These are phyloP conservation scores for Macrotyloma uniflorum DNA, from an alignment of 306 rosid genomes.

Conservation along the genomic window DNA sequence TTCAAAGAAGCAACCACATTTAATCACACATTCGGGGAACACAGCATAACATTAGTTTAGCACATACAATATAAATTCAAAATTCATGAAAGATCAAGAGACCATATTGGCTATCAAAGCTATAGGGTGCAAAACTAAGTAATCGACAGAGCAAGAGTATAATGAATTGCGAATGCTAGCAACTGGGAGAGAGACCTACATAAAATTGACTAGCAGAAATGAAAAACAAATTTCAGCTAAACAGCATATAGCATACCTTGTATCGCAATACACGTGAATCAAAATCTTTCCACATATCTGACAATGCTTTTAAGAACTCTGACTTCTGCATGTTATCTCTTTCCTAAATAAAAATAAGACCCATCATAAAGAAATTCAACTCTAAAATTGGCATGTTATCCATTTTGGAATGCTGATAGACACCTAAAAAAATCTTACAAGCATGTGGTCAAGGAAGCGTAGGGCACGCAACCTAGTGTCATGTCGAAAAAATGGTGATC, in stretches of 20 bases:
- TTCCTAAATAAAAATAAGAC: slow-evolving; percentile 65
- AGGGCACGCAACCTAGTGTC: slow-evolving; percentile 99
- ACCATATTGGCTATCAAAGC: neutral
- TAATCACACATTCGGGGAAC: neutral
- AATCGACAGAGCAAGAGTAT: neutral
- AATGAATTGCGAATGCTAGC: neutral
- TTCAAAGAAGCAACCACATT: slow-evolving; percentile 1
- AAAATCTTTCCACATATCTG: slow-evolving; percentile 99
- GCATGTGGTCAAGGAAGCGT: slow-evolving; percentile 99
- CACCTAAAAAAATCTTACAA: slow-evolving; percentile 65
- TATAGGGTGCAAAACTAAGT: neutral
- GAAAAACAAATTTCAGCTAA: slow-evolving; percentile 19
- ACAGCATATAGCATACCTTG: slow-evolving; percentile 66
- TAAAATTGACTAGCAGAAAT: slow-evolving; percentile 29
- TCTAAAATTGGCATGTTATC: slow-evolving; percentile 28
- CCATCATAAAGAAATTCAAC: slow-evolving; percentile 24
- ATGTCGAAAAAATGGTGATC: slow-evolving; percentile 85
- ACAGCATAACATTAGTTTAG: neutral
- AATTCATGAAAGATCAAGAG: neutral
- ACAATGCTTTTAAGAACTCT: slow-evolving; percentile 91
- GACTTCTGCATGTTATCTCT: slow-evolving; percentile 99
- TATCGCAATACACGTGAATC: slow-evolving; percentile 94
- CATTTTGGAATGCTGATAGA: slow-evolving; percentile 33
- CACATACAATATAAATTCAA: slow-evolving; percentile 5
- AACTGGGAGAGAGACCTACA: slow-evolving; percentile 21